Base-by-base conservation (phyloP, 164 flowering plant genomes). In the Paratinospora sagittata region DNA sequence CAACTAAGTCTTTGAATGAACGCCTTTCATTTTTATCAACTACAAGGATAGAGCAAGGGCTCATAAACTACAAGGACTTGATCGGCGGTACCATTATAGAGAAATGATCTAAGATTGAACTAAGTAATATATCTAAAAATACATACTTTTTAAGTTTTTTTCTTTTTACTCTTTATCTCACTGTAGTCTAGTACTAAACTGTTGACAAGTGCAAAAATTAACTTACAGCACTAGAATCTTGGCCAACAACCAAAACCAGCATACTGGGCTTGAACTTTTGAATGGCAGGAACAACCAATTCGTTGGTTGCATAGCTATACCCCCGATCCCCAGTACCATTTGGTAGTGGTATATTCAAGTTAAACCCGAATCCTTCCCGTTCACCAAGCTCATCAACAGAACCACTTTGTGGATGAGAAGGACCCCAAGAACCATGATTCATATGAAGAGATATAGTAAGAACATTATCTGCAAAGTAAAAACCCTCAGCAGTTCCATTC, bases 381-480 rank as follows among this genome's bases (percentile, higher is more conserved):
- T 89, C 90, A 73, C 98, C 97, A 23, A 92, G 85, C 82, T 94
- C 97, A 76, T 89, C 87, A 58, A 89, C 65, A 4, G 89, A 68
- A 30, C 97, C 97, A 34, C 60, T 80, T 41, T 92, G 98, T 0
- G 94, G 97, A 82, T 94, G 95, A n/a, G 98, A 94, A 0, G 93
- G 85, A 39, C 98, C 98, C 98, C 98, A 92, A 0, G 97, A 87
- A 64, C 98, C 96, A 80, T 94, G 98, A 79, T 89, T 88, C 98
- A 92, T 94, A 76, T 94, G 98, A 72, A 94, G 92, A 2, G 97
- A 94, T 11, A 92, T 76, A 6, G 98, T 89, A 23, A 94, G 92
- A 71, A 90, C 98, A 55, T 82, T 75, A 69, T 87, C 74, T 0
- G 96, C 85, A n/a, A 45, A 11, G 65, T 87, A 92, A 75, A 92